phyloP scores from a whole-genome alignment of 768 basidiomycete species.

The Rhizopogon roseolus region DNA sequence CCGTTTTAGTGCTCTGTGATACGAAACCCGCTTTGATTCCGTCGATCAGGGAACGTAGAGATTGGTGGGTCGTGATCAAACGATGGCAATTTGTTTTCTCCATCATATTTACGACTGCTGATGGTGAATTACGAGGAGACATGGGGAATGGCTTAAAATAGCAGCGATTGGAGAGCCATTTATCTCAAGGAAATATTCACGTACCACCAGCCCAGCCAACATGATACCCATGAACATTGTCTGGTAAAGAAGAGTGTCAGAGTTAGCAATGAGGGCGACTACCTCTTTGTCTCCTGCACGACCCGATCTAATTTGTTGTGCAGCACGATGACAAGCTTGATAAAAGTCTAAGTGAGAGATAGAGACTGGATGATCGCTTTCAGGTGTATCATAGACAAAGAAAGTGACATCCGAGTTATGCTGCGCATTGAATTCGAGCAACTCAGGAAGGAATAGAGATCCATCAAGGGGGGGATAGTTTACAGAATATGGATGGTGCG shows the following conservation, averaged over 20 bases:
- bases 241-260: constrained; percentile 39
- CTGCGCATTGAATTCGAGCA: constrained; percentile 30
- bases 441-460: constrained; percentile 27
- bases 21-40: constrained; percentile 19
- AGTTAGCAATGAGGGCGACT: constrained; percentile 32
- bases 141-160: constrained; percentile 30
- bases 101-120: constrained; percentile 31
- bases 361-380: constrained; percentile 11
- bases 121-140: constrained; percentile 31
- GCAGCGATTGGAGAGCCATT: not conserved
- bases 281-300: constrained; percentile 29
- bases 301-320: constrained; percentile 32
- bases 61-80: constrained; percentile 30
- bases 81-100: constrained; percentile 33
- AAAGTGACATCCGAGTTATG: constrained; percentile 28
- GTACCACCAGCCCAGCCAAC: constrained; percentile 31
- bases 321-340: constrained; percentile 39
- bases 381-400: constrained; percentile 20
- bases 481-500: not conserved
- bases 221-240: constrained; percentile 34
- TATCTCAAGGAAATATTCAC: constrained; percentile 4
- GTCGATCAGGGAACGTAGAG: constrained; percentile 25
- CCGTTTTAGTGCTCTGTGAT: not conserved
- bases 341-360: constrained; percentile 41
- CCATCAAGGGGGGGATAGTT: constrained; percentile 26